A percentile compares a stretch with the other conserved stretches of the same genome.
Evolutionary conservation across 2,329 filamentous ascomycete species (phyloP).

Genomic region (Penicillium psychrosexuale): DNA sequence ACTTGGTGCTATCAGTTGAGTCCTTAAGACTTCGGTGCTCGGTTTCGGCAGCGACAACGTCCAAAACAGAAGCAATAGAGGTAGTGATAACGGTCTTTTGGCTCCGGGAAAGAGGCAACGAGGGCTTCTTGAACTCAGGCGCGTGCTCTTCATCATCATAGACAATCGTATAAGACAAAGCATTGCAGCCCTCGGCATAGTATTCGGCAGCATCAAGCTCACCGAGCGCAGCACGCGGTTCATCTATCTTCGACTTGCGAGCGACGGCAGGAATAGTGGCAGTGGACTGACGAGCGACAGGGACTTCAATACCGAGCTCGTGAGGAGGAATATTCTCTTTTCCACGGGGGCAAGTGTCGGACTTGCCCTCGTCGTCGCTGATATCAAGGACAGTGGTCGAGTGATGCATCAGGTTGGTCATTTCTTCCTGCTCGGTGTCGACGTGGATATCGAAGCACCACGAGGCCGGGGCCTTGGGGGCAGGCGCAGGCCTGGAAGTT

Average conservation of each 20-base stretch:
- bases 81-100: slow-evolving; percentile 15
- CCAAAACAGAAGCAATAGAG: slow-evolving; percentile 28
- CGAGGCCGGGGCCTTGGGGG: slow-evolving; percentile 43
- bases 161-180: slow-evolving; percentile 59
- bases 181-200: slow-evolving; percentile 64
- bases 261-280: slow-evolving; percentile 23
- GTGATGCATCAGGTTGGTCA: slow-evolving; percentile 90
- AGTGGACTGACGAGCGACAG: slow-evolving; percentile 29
- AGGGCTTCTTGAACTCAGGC: slow-evolving; percentile 16
- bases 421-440: slow-evolving; percentile 84
- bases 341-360: slow-evolving; percentile 58
- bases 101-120: slow-evolving; percentile 3
- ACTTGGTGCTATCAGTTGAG: background rate
- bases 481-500: slow-evolving; percentile 52
- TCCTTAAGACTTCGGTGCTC: slow-evolving; percentile 55
- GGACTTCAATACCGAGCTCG: slow-evolving; percentile 59
- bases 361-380: slow-evolving; percentile 73
- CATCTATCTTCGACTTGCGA: slow-evolving; percentile 56
- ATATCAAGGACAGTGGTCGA: slow-evolving; percentile 83
- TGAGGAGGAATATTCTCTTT: slow-evolving; percentile 91
- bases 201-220: slow-evolving; percentile 67
- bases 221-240: slow-evolving; percentile 63
- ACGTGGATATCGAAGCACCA: slow-evolving; percentile 97
- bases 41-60: slow-evolving; percentile 43
- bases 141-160: slow-evolving; percentile 54